Conservation (phyloP, 768 basidiomycete genomes). For the Pleurotus ostreatus region DNA sequence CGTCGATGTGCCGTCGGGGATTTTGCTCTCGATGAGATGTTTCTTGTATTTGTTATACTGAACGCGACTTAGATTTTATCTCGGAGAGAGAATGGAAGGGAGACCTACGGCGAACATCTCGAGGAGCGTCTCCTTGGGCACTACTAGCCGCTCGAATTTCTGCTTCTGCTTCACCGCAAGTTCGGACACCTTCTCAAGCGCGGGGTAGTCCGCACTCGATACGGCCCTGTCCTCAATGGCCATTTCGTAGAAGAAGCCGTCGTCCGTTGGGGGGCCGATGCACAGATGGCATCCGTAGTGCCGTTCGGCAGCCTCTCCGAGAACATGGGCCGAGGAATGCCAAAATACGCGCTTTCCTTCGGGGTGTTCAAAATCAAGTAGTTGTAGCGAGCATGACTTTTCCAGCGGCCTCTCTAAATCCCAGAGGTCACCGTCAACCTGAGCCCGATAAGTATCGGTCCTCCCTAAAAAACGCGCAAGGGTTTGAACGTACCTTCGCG, state of each 20-base stretch:
- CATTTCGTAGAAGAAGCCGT: constrained; percentile 99
- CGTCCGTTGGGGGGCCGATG: constrained; percentile 94
- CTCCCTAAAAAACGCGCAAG: not conserved
- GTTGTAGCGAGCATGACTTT: constrained; percentile 68
- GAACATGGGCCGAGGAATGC: constrained; percentile 98
- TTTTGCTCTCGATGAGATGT: constrained; percentile 91
- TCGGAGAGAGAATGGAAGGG: not conserved
- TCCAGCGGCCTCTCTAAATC: constrained; percentile 96
- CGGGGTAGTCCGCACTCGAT: constrained; percentile 77
- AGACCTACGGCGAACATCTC: constrained; percentile 89
- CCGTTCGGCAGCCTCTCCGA: constrained; percentile 93
- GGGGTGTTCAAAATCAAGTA: constrained; percentile 90
- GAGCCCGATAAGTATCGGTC: not conserved
- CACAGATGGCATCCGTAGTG: constrained; percentile 98
- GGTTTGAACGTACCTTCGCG: constrained; percentile 64
- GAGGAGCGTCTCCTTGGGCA: constrained; percentile 91
- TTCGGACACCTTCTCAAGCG: constrained; percentile 86
- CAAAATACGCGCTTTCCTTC: constrained; percentile 98
- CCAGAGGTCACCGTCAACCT: constrained; percentile 89
- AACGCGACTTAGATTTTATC: not conserved
- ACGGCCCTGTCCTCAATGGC: constrained; percentile 82
- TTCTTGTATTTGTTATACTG: constrained; percentile 99
- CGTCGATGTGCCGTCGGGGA: constrained; percentile 93
- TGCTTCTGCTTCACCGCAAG: constrained; percentile 93
- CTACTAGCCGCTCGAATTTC: constrained; percentile 90